Conservation (phyloP, 2,329 filamentous ascomycete genomes). For the Fusarium begoniae region DNA sequence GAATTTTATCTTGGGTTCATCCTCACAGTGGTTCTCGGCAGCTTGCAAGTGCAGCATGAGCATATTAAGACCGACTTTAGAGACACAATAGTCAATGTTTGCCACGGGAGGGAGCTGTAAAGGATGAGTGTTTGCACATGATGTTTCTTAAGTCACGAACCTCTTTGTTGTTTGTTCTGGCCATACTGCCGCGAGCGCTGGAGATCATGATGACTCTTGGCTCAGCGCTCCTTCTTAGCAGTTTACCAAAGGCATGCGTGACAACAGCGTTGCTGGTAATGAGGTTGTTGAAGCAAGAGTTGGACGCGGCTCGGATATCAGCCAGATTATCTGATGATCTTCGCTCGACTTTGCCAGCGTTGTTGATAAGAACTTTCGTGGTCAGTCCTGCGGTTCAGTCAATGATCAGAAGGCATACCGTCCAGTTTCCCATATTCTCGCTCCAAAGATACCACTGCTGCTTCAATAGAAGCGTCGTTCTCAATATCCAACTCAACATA, state of each 20-base stretch:
- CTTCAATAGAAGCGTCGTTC: not conserved
- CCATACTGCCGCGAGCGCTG: constrained; percentile 6
- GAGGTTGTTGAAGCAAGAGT: constrained; percentile 9
- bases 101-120: constrained; percentile 3
- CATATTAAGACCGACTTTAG: constrained; percentile 10
- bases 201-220: constrained; percentile 17
- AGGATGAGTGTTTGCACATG: not conserved
- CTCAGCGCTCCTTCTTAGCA: not conserved
- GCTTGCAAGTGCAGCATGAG: not conserved
- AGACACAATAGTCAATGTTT: constrained; percentile 11
- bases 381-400: accelerated
- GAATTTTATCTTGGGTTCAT: not conserved
- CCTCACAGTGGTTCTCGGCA: not conserved
- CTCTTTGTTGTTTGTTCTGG: not conserved
- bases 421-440: not conserved
- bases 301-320: not conserved
- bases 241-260: not conserved
- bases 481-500: constrained; percentile 9
- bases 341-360: constrained; percentile 1
- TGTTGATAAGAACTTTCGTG: not conserved
- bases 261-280: constrained; percentile 2
- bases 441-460: not conserved
- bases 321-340: not conserved
- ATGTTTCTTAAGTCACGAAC: not conserved
- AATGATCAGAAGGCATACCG: not conserved